Percentiles rank a stretch among this genome's conserved stretches.
Conservation (phyloP, 495 filamentous ascomycete species). For the Aspergillus heteromorphus region DNA sequence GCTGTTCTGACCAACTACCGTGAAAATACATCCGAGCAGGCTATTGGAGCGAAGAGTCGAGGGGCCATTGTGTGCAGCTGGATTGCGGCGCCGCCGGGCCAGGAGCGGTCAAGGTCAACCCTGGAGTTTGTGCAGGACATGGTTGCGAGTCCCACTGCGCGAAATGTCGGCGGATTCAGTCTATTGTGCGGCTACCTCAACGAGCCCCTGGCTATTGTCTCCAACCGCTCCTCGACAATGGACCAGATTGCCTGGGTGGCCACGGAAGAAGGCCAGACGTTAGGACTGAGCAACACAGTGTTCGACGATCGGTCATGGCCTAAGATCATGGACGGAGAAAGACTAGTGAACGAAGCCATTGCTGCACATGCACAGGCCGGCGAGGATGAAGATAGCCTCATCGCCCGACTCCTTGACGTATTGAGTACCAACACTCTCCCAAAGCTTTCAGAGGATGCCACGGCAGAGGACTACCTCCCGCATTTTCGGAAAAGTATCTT, state of each 20-base stretch:
- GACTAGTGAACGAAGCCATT: slow-evolving; percentile 43
- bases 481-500: slow-evolving; percentile 77
- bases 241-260: slow-evolving; percentile 63
- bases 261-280: slow-evolving; percentile 53
- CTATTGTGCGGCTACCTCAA: slow-evolving; percentile 80
- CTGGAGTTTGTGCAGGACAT: slow-evolving; percentile 64
- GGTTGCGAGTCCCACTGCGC: slow-evolving; percentile 40
- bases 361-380: slow-evolving; percentile 38
- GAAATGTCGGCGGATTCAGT: slow-evolving; percentile 84
- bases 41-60: slow-evolving; percentile 60
- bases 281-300: slow-evolving; percentile 82
- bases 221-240: slow-evolving; percentile 66
- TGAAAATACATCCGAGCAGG: slow-evolving; percentile 51
- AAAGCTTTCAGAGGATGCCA: slow-evolving; percentile 39
- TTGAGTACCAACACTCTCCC: slow-evolving; percentile 73
- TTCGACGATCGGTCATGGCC: slow-evolving; percentile 73
- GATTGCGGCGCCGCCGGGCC: slow-evolving; percentile 46
- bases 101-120: slow-evolving; percentile 39
- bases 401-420: slow-evolving; percentile 63
- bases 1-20: slow-evolving; percentile 94
- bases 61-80: slow-evolving; percentile 86
- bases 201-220: slow-evolving; percentile 77
- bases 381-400: slow-evolving; percentile 56
- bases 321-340: slow-evolving; percentile 65
- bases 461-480: slow-evolving; percentile 65